A percentile compares a stretch with the other conserved stretches of the same genome.
Conservation (phyloP, 257 asterid species). For the Solanum corneliomulleri region DNA sequence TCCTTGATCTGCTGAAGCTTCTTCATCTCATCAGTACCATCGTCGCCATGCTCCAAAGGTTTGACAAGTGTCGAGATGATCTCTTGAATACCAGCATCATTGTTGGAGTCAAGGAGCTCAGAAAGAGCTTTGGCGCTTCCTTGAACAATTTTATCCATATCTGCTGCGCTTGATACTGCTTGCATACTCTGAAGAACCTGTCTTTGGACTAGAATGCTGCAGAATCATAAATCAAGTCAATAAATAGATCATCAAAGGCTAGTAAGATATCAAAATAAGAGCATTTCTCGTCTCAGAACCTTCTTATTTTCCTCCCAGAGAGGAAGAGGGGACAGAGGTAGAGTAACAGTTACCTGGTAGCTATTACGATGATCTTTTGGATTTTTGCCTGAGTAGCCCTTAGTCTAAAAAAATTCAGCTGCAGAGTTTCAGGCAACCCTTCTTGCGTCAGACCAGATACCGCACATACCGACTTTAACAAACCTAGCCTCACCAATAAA, state of each 20-base stretch:
- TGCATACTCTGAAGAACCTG: slow-evolving; percentile 59
- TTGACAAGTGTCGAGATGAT: slow-evolving; percentile 38
- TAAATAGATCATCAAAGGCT: background rate
- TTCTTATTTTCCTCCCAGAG: background rate
- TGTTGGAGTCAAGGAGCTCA: slow-evolving; percentile 36
- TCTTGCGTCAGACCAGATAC: slow-evolving; percentile 64
- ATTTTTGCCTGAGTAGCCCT: slow-evolving; percentile 68
- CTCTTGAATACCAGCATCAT: slow-evolving; percentile 59
- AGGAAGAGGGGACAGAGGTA: background rate
- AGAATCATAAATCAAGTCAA: background rate
- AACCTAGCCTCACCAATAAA: slow-evolving; percentile 70
- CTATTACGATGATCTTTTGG: slow-evolving; percentile 84
- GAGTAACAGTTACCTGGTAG: slow-evolving; percentile 52
- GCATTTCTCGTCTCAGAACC: background rate
- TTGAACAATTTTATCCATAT: slow-evolving; percentile 37
- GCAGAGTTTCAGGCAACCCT: slow-evolving; percentile 82
- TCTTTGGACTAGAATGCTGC: slow-evolving; percentile 61
- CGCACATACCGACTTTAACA: slow-evolving; percentile 59
- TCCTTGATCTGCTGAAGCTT: slow-evolving; percentile 42
- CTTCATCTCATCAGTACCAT: slow-evolving; percentile 15
- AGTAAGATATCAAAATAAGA: background rate
- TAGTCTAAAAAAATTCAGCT: slow-evolving; percentile 59
- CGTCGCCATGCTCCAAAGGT: slow-evolving; percentile 3
- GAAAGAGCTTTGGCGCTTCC: slow-evolving; percentile 39
- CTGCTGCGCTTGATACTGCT: slow-evolving; percentile 34